Conservation (phyloP, 2,329 filamentous ascomycete species). For the Sarocladium kiliense region DNA sequence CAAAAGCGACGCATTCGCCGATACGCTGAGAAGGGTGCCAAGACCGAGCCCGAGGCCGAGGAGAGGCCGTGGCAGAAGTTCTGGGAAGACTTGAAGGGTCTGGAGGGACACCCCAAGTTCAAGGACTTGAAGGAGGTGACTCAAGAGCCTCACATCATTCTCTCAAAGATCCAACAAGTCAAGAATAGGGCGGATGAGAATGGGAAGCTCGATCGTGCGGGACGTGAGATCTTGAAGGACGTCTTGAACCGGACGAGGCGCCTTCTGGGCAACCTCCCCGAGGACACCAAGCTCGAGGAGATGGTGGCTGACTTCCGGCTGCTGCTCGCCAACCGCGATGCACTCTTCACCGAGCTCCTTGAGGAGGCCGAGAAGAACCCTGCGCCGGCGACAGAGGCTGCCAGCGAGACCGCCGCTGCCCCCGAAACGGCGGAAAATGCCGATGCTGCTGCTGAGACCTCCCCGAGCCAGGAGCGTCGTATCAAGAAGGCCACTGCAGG, state of each 20-base stretch:
- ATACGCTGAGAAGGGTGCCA: slow-evolving; percentile 13
- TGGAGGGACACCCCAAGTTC: slow-evolving; percentile 45
- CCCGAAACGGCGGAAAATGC: slow-evolving; percentile 13
- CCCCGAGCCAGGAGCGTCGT: slow-evolving; percentile 23
- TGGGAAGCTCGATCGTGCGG: not conserved
- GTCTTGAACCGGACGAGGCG: not conserved
- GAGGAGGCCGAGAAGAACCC: slow-evolving; percentile 3
- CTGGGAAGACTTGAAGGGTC: not conserved
- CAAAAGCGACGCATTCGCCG: slow-evolving; percentile 8
- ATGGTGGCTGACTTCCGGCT: slow-evolving; percentile 3
- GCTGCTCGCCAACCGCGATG: slow-evolving; percentile 1
- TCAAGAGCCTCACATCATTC: not conserved
- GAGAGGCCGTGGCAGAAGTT: slow-evolving; percentile 16
- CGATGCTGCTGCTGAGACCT: slow-evolving; percentile 14
- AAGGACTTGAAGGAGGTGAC: slow-evolving; percentile 46
- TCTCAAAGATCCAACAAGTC: not conserved
- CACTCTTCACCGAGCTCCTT: slow-evolving; percentile 1
- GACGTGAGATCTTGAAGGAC: not conserved
- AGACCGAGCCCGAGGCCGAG: slow-evolving; percentile 10
- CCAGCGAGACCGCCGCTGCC: not conserved
- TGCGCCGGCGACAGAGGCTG: not conserved
- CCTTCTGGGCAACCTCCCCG: not conserved
- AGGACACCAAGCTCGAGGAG: slow-evolving; percentile 2
- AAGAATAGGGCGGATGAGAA: not conserved
- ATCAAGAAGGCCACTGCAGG: slow-evolving; percentile 30